Base-by-base conservation (phyloP, 371 early-diverging fungal species). In the Mortierella sp. region DNA sequence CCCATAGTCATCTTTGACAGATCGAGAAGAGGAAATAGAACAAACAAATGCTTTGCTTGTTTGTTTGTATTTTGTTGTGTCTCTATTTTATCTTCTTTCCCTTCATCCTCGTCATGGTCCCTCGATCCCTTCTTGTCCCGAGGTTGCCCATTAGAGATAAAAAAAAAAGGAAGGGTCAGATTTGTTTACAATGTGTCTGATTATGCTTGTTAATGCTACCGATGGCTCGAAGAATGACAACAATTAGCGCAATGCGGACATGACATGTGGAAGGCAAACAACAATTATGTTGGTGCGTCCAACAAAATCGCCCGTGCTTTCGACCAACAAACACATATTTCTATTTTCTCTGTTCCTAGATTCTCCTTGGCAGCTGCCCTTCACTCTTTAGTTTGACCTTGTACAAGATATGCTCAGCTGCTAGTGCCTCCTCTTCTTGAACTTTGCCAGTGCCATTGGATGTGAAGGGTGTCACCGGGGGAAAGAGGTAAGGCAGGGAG, bases 161-260 rank as follows among this genome's bases (percentile, higher is more conserved):
- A n/a, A n/a, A n/a, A n/a, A n/a, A n/a, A n/a, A n/a, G n/a, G n/a
- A 58, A 34, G 37, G 8, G 19, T 48, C 31, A 22, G 9, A 19
- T 22, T n/a, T 48, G 48, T 48, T 48, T 48, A n/a, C 3, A 34
- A 14, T 55, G 11, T 31, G 31, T 22, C 19, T 58, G 61, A 58
- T 58, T 37, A 58, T 58, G 61, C 61, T 6, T n/a, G 48, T n/a
- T 31, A 55, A 16, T 4, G 31, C 13, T 4, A 31, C 6, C 3
- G 29, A 55, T 55, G 55, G 31, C 19, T 16, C 55, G 14, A 31
- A 55, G 22, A 34, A 19, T 19, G 34, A 22, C 9, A 58, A 34
- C 37, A 58, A 58, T 58, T n/a, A 58, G 22, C 61, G 61, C 61
- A 58, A 58, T 58, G 61, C 61, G 34, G 34, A 58, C 61, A 58